Base-by-base conservation (phyloP, 1,284 basidiomycete species). In the Ceratobasidium theobromae region DNA sequence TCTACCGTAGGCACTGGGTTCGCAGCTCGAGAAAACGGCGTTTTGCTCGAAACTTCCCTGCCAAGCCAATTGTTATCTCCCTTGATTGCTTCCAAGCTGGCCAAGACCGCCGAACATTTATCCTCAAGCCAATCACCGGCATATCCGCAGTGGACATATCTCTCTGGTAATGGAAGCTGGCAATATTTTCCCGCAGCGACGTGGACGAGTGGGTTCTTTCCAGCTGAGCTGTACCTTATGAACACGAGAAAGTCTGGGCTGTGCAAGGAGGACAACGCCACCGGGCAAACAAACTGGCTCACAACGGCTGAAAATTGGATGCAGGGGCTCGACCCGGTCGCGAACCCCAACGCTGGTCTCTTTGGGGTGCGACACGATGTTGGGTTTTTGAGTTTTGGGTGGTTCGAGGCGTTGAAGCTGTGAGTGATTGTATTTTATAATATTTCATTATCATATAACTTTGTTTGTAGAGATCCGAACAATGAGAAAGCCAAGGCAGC, bases 151-250 rank as follows among this genome's bases (percentile, higher is more conserved):
- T 86, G 81, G 70, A 86, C 85, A 1, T 77, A 79, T 70, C 72
- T 73, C 58, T 71, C 68, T 28, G 60, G 60, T 60, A 58, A 71
- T 0, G 86, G 85, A 0, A 72, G 72, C 16, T 89, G 85, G 86
- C 72, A 75, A 2, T 81, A 78, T 67, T 84, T 85, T 73, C 53
- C 69, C 3, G 79, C 82, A 0, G 80, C 86, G 70, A 81, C 79
- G 3, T 88, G 87, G 87, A 87, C 86, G 0, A 81, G 83, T 4
- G 86, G 85, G 0, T 89, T 89, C 78, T 84, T 88, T 74, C 85
- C 86, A 0, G 78, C 80, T 9, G 81, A 82, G 1, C 74, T 82
- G 25, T 88, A 88, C 70, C 82, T 81, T 4, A 75, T 88, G 68
- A 77, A 86, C 72, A 77, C 79, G 46, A 25, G 76, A 77, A 66